phyloP scores from a whole-genome alignment of 2,329 filamentous ascomycete species.

The Colletotrichum phormii region DNA sequence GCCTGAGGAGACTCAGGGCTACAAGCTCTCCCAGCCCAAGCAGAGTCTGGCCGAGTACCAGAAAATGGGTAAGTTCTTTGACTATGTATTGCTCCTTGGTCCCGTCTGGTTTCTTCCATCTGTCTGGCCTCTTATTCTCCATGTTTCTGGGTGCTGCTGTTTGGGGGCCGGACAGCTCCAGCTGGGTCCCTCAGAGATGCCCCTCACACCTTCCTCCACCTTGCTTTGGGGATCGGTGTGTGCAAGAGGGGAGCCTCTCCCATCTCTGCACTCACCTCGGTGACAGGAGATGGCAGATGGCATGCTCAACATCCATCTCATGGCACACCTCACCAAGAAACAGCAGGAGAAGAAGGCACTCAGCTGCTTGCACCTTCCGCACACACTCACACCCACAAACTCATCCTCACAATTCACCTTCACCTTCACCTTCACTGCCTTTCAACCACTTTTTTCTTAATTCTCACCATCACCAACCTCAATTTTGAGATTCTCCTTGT shows the following conservation, averaged over 20 bases:
- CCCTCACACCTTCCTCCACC: slow-evolving; percentile 19
- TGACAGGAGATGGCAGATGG: background rate
- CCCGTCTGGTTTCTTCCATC: background rate
- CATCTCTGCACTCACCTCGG: slow-evolving; percentile 11
- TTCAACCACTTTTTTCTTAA: background rate
- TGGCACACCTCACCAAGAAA: background rate
- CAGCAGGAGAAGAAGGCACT: slow-evolving; percentile 6
- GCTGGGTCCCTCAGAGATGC: slow-evolving; percentile 9
- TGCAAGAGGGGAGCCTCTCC: background rate
- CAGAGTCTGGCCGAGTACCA: slow-evolving; percentile 96
- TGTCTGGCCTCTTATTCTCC: background rate
- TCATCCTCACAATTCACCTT: background rate
- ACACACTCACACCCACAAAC: background rate
- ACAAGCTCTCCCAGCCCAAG: slow-evolving; percentile 97
- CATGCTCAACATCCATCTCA: background rate
- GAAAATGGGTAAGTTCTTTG: slow-evolving; percentile 80
- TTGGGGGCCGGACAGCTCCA: background rate
- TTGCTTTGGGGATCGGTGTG: slow-evolving; percentile 11
- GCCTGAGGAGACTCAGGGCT: slow-evolving; percentile 91
- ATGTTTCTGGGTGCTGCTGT: background rate
- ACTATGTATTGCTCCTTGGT: background rate
- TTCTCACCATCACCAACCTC: background rate
- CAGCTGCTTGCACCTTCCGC: background rate
- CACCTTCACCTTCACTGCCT: background rate
- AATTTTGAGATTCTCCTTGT: background rate